A percentile compares a stretch with the other conserved stretches of the same genome.
These are phyloP conservation scores for Choiromyces venosus DNA, from an alignment of 495 filamentous ascomycete genomes.

Conservation along the genomic window DNA sequence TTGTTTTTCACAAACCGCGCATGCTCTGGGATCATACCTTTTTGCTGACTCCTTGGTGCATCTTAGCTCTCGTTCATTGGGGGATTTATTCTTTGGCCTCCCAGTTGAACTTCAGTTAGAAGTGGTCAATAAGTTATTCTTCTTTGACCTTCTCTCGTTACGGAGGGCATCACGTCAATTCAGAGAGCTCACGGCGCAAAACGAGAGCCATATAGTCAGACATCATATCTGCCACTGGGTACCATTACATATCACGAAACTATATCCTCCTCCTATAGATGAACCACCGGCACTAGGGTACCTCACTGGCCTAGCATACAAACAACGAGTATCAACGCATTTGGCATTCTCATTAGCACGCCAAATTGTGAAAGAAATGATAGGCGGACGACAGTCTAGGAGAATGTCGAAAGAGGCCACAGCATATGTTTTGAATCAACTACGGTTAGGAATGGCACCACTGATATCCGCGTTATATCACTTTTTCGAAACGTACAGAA, in stretches of 20 bases:
- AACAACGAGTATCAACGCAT: conserved; percentile 34
- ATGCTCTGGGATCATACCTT: conserved; percentile 12
- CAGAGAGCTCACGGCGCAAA: conserved; percentile 28
- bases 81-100: conserved; percentile 36
- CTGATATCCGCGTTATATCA: conserved; percentile 39
- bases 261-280: conserved; percentile 34
- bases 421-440: conserved; percentile 29
- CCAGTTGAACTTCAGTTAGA: conserved; percentile 39
- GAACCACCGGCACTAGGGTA: conserved; percentile 33
- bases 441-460: conserved; percentile 36
- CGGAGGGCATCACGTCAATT: conserved; percentile 35
- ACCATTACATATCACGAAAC: conserved; percentile 30
- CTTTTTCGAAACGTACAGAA: conserved; percentile 39
- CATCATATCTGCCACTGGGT: conserved; percentile 39
- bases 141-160: conserved; percentile 35
- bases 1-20: conserved; percentile 1
- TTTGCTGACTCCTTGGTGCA: conserved; percentile 17
- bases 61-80: conserved; percentile 25
- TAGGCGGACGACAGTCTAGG: conserved; percentile 25
- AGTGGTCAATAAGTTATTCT: conserved; percentile 33
- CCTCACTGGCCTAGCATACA: conserved; percentile 36
- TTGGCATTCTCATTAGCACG: conserved; percentile 31
- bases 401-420: conserved; percentile 36
- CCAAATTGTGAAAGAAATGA: conserved; percentile 41
- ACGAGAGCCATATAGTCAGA: conserved; percentile 40